Percentiles rank a stretch among this genome's conserved stretches.
These are phyloP conservation scores for Nepenthes alata DNA, from an alignment of 179 eudicot genomes.

Conservation along the genomic window DNA sequence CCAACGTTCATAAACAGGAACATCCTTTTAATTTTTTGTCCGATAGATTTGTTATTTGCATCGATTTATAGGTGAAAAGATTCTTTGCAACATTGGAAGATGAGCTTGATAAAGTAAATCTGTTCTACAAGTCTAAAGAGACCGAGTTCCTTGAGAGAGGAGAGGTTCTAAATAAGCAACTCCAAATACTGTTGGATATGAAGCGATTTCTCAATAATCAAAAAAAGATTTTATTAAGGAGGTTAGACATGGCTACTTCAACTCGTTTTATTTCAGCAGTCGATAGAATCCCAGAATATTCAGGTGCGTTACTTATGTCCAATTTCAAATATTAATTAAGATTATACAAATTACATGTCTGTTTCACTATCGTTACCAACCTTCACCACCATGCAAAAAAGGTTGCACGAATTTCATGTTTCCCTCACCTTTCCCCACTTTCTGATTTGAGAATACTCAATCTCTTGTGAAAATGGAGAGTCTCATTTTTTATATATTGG, in stretches of 20 bases:
- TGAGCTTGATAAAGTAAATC: conserved; percentile 55
- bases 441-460: no score
- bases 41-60: no score
- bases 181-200: conserved; percentile 43
- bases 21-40: no score
- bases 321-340: neutral
- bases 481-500: no score
- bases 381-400: no score
- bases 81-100: conserved; percentile 45
- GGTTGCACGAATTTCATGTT: no score
- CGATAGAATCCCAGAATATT: conserved; percentile 36
- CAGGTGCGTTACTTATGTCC: conserved; percentile 27
- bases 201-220: conserved; percentile 34
- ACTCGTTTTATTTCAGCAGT: conserved; percentile 28
- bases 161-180: conserved; percentile 40
- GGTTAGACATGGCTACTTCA: neutral
- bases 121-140: conserved; percentile 46
- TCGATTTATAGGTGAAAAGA: conserved; percentile 25
- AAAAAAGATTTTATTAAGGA: conserved; percentile 7
- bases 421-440: no score
- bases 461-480: no score
- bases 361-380: no score
- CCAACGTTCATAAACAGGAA: no score
- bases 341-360: neutral
- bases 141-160: conserved; percentile 51